Base-by-base conservation (phyloP, 306 rosid species). In the Astragalus glycyphyllos region DNA sequence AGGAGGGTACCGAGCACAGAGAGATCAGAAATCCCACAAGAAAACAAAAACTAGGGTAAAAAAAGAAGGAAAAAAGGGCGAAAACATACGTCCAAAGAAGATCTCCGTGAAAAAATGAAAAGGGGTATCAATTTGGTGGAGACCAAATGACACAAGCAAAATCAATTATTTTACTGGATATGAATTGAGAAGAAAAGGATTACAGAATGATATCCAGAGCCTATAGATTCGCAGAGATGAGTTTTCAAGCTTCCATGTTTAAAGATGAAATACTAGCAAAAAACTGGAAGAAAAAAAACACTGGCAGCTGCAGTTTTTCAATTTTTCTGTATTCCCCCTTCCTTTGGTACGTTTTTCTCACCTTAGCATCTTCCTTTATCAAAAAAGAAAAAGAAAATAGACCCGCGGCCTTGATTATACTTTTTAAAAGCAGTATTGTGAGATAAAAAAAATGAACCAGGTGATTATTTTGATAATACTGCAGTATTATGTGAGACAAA, bases 201-300 rank as follows among this genome's bases (percentile, higher is more conserved):
- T 41, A 48, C 51, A 42, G 51, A 61, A 38, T 23, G 29, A 40
- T 61, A 17, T 12, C 46, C 17, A 63, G 38, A 42, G 4, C 17
- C 7, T 63, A 44, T 42, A 63, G 40, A 40, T 12, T 45, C 38
- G 23, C 29, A 20, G 10, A n/a, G 20, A 23, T 54, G 40, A 45
- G n/a, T 23, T 64, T 46, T 46, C 13, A 44, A 20, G 55, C 69
- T 45, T 61, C 69, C 48, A 16, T 23, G 8, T 63, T 63, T 23
- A 63, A 4, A 20, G 17, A 26, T 6, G 51, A 62, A 41, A 14
- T 40, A 16, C 69, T 64, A 59, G n/a, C 3, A 38, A 38, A 38
- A 14, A n/a, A n/a, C n/a, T n/a, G n/a, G n/a, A n/a, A n/a, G n/a
- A 63, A 44, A n/a, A 45, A 23, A 44, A 42, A 42, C 17, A 45